Base-by-base conservation (phyloP, 2,329 filamentous ascomycete genomes). In the Diaporthe australafricana region DNA sequence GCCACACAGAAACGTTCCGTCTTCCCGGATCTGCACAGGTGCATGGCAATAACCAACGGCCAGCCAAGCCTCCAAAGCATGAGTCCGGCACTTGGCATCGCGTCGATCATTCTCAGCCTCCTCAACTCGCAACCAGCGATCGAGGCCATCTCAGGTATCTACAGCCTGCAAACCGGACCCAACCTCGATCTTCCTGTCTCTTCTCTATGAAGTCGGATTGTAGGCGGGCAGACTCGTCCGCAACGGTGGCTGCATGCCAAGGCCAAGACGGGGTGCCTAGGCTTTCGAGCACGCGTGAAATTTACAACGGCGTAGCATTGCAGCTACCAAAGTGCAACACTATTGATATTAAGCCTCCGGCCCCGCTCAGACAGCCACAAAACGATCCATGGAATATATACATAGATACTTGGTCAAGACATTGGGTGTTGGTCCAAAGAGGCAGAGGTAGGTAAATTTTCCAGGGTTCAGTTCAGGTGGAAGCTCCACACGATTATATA, bases 51-150 rank as follows among this genome's bases (percentile, higher is more conserved):
- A 17, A n/a, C n/a, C n/a, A n/a, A n/a, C n/a, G 60, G 20, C 60
- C 60, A 65, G 60, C 60, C 45, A 27, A 32, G 60, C 12, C 11
- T n/a, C 4, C 16, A 5, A 6, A 5, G n/a, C 3, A 5, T 14
- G 3, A 40, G 32, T 57, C 55, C 11, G 53, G 35, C 20, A 25
- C 60, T 63, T 63, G 60, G 60, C 60, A 35, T 2, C 27, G 6
- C 45, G 60, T 65, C 42, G 60, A 50, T 65, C 60, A 65, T 65
- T 65, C 30, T 65, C 45, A 65, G 45, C 45, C 60, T 50, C 60
- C 60, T 65, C n/a, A n/a, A n/a, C n/a, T n/a, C 12, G 47, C 30
- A 12, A 30, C 4, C 14, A 50, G 45, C 30, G 17, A 50, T n/a
- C 30, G 5, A 50, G 60, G 8, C 60, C 20, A 38, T 38, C 60